Evolutionary conservation across 495 filamentous ascomycete genomes (phyloP), one percentile per base, ranked within the genome.

Genomic region (Thermochaetoides thermophila): DNA sequence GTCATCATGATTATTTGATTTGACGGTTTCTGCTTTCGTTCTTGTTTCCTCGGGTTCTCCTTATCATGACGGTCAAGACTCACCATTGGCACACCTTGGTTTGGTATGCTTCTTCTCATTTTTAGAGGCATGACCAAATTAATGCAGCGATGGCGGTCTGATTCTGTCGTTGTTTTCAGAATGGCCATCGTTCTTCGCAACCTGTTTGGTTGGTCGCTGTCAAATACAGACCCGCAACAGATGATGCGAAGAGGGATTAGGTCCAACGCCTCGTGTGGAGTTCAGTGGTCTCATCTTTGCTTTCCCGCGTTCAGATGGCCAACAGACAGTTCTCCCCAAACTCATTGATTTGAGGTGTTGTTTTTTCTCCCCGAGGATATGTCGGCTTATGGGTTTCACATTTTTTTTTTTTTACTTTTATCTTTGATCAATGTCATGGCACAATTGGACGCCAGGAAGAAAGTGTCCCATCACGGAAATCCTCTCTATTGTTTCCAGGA

Each of bases 331-430:
- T 17, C 25, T n/a, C n/a, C n/a, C n/a, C n/a, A n/a, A n/a, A n/a
- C 30, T 33, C 30, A 39, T 39, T 28, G 25, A 22, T n/a, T 29
- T 19, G 31, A 13, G 37, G 37, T 25, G 23, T 38, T 32, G 27
- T 26, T 24, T 26, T 32, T 28, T 21, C 7, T 14, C 5, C 1
- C 20, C 4, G 22, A n/a, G 21, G 27, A 26, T 16, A 13, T 27
- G 35, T 31, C 8, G 3, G 14, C 7, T 27, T 16, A 20, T 13
- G 17, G 10, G n/a, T 35, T 35, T 26, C 24, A 21, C 8, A 16
- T 1, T 4, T 14, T 17, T 11, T 36, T 20, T 24, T n/a, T n/a
- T 35, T 16, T 30, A n/a, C n/a, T n/a, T n/a, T n/a, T n/a, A n/a
- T n/a, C n/a, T n/a, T n/a, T n/a, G n/a, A n/a, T n/a, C n/a, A n/a